Evolutionary conservation across 202 grass and related monocot genomes (phyloP).

Genomic region (Panicum hallii): DNA sequence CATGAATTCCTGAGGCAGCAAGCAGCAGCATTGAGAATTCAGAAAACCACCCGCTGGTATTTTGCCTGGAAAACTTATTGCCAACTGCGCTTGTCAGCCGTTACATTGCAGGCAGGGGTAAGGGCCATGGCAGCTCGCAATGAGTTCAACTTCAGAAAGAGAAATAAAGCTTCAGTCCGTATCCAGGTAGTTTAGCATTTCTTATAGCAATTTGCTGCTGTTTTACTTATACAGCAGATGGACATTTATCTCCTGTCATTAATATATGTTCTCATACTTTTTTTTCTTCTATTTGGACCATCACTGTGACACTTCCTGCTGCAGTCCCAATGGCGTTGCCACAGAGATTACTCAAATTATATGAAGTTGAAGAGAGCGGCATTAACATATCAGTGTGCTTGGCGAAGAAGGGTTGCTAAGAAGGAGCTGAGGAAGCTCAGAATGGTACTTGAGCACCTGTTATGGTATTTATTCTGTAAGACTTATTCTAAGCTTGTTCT

Average conservation of each 20-base stretch:
- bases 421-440: slow-evolving; percentile 76
- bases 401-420: slow-evolving; percentile 81
- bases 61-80: slow-evolving; percentile 80
- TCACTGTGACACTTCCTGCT: slow-evolving; percentile 19
- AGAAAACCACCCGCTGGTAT: slow-evolving; percentile 74
- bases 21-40: slow-evolving; percentile 89
- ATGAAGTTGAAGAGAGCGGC: slow-evolving; percentile 61
- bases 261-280: neutral
- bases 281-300: slow-evolving; percentile 38
- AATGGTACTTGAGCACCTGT: slow-evolving; percentile 63
- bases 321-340: slow-evolving; percentile 77
- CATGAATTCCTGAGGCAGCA: slow-evolving; percentile 70
- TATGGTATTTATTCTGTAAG: slow-evolving; percentile 33
- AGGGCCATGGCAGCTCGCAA: slow-evolving; percentile 70
- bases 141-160: slow-evolving; percentile 74
- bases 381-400: slow-evolving; percentile 82
- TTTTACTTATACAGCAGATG: slow-evolving; percentile 35
- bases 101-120: slow-evolving; percentile 78
- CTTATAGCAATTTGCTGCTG: slow-evolving; percentile 25
- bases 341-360: slow-evolving; percentile 73
- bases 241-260: slow-evolving; percentile 19
- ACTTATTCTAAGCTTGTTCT: slow-evolving; percentile 21
- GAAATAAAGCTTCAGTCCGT: slow-evolving; percentile 76
- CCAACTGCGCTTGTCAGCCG: slow-evolving; percentile 58
- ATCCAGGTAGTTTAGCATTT: slow-evolving; percentile 68